Conservation (phyloP, 164 flowering plant species). For the Amborella trichopoda region DNA sequence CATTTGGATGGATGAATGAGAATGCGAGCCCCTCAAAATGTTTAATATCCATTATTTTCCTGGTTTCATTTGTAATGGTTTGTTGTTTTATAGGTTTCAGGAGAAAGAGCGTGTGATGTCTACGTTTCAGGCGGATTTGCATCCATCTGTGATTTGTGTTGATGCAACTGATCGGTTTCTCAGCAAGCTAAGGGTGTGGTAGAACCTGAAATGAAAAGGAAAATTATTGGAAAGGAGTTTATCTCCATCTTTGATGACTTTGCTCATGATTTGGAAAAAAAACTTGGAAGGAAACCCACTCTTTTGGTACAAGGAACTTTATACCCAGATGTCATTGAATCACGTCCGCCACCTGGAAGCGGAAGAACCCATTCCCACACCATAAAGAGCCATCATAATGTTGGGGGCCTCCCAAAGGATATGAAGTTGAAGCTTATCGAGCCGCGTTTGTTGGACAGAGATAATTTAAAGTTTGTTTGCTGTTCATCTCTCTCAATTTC, state of each 20-base stretch:
- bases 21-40: too few species aligned
- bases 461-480: too few species aligned
- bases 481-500: too few species aligned
- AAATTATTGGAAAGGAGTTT: constrained; percentile 90
- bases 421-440: constrained; percentile 97
- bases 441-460: too few species aligned
- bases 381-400: constrained; percentile 98
- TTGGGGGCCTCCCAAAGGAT: constrained; percentile 97
- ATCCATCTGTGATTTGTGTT: constrained; percentile 82
- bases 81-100: constrained; percentile 42
- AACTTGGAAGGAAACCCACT: constrained; percentile 52
- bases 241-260: constrained; percentile 72
- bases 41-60: too few species aligned
- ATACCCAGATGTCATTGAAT: constrained; percentile 97
- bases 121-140: constrained; percentile 77
- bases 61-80: too few species aligned
- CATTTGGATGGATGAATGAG: too few species aligned
- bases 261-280: constrained; percentile 59
- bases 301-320: constrained; percentile 94
- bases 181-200: constrained; percentile 66
- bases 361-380: constrained; percentile 94
- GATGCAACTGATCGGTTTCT: constrained; percentile 79
- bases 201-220: constrained; percentile 89
- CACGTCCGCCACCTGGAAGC: constrained; percentile 98
- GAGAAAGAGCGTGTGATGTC: constrained; percentile 90